A percentile compares a stretch with the other conserved stretches of the same genome.
These are phyloP conservation scores for Endoconidiophora polonica DNA, from an alignment of 2,329 filamentous ascomycete genomes.

Conservation along the genomic window DNA sequence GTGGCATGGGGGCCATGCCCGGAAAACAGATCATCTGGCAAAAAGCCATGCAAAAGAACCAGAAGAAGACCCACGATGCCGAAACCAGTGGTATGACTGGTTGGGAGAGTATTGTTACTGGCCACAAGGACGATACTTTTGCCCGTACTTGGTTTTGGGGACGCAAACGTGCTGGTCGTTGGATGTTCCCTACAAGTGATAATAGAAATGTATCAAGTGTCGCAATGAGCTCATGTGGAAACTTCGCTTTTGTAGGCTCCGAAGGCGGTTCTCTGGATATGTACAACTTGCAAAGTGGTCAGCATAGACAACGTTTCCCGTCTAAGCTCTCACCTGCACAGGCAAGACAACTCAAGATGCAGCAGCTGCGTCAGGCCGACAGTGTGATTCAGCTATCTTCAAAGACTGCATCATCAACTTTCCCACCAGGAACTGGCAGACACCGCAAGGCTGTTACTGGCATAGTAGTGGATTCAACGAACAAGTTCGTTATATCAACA, in stretches of 20 bases:
- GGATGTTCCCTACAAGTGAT: constrained; percentile 81
- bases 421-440: constrained; percentile 43
- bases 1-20: constrained; percentile 72
- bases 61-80: constrained; percentile 48
- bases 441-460: constrained; percentile 76
- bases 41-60: constrained; percentile 26
- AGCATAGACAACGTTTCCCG: constrained; percentile 76
- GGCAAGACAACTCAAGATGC: constrained; percentile 56
- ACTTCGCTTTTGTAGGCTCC: constrained; percentile 82
- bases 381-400: constrained; percentile 34
- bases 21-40: constrained; percentile 73
- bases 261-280: constrained; percentile 72
- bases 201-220: constrained; percentile 71
- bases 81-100: constrained; percentile 65
- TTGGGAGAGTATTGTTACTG: constrained; percentile 94
- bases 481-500: constrained; percentile 71
- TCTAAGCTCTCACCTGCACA: constrained; percentile 61
- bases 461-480: constrained; percentile 74
- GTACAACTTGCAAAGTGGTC: constrained; percentile 91
- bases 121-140: constrained; percentile 67
- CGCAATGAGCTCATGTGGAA: constrained; percentile 78
- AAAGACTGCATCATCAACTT: constrained; percentile 28
- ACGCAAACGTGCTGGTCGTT: constrained; percentile 77
- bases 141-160: constrained; percentile 98
- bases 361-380: constrained; percentile 41